Percentiles rank a stretch among this genome's conserved stretches.
Conservation (phyloP, 108 stramenopile species). For the Phaeodactylum tricornutum region DNA sequence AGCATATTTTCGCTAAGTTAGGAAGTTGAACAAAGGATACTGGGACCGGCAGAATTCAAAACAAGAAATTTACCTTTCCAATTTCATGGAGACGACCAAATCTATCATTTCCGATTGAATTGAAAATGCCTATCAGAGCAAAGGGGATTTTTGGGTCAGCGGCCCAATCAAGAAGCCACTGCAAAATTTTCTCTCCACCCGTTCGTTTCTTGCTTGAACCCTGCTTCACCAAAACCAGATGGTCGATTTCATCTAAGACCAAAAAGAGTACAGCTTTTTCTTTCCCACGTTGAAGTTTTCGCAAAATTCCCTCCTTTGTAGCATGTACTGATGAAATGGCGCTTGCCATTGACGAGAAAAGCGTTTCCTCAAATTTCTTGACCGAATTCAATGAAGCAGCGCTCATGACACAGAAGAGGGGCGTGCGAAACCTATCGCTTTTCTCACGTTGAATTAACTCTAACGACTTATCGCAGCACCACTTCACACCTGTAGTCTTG, state of each 20-base stretch:
- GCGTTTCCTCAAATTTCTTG: constrained; percentile 3
- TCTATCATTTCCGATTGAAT: constrained; percentile 40
- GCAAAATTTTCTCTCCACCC: background rate
- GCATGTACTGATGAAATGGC: too few species aligned
- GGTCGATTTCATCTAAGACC: constrained; percentile 71
- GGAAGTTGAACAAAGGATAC: constrained; percentile 1
- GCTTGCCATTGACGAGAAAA: too few species aligned
- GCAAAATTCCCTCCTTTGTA: background rate
- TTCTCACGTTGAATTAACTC: background rate
- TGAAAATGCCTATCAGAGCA: constrained; percentile 73
- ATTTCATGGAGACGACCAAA: constrained; percentile 30
- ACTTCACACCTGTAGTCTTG: constrained; percentile 30
- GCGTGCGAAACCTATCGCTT: too few species aligned
- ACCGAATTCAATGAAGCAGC: background rate
- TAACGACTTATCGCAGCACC: constrained; percentile 1
- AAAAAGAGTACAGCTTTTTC: constrained; percentile 26
- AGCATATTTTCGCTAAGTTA: too few species aligned
- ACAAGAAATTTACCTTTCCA: constrained; percentile 48
- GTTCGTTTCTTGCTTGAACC: background rate
- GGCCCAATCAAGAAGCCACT: constrained; percentile 27
- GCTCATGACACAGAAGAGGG: constrained; percentile 3
- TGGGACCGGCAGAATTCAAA: background rate
- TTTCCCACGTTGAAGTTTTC: background rate
- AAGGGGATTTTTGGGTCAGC: constrained; percentile 23
- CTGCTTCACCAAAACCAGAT: constrained; percentile 15